phyloP scores from a whole-genome alignment of 106 monocot genomes.

The Alisma plantagoaquatica region DNA sequence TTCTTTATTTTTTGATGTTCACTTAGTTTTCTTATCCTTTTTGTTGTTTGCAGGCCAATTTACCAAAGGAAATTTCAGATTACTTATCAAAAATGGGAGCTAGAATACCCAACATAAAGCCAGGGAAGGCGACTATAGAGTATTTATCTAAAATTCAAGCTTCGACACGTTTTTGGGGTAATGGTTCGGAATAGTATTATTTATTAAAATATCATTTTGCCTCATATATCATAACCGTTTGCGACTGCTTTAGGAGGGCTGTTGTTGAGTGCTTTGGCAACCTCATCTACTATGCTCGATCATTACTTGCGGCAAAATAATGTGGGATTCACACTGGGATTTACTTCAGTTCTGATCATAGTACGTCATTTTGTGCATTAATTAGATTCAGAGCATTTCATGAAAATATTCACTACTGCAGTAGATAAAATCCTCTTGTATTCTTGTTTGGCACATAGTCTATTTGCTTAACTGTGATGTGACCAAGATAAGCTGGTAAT shows the following conservation, averaged over 20 bases:
- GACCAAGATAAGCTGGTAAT: background rate
- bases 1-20: background rate
- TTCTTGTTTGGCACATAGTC: background rate
- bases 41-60: slow-evolving; percentile 54
- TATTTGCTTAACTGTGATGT: background rate
- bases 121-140: slow-evolving; percentile 82
- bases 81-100: slow-evolving; percentile 98
- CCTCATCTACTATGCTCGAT: slow-evolving; percentile 81
- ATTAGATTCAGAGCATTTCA: too few species aligned
- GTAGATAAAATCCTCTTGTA: background rate
- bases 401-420: too few species aligned
- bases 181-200: background rate
- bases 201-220: background rate
- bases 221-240: background rate
- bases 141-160: slow-evolving; percentile 90
- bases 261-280: slow-evolving; percentile 67
- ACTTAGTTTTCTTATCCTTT: background rate
- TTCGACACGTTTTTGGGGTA: slow-evolving; percentile 99
- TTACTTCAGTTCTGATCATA: slow-evolving; percentile 94
- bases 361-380: slow-evolving; percentile 34
- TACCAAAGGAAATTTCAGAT: slow-evolving; percentile 97
- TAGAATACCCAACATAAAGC: slow-evolving; percentile 88
- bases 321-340: slow-evolving; percentile 76
- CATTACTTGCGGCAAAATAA: slow-evolving; percentile 68
- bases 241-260: slow-evolving; percentile 39